Conservation (phyloP, 768 basidiomycete species). For the Suillus americanus region DNA sequence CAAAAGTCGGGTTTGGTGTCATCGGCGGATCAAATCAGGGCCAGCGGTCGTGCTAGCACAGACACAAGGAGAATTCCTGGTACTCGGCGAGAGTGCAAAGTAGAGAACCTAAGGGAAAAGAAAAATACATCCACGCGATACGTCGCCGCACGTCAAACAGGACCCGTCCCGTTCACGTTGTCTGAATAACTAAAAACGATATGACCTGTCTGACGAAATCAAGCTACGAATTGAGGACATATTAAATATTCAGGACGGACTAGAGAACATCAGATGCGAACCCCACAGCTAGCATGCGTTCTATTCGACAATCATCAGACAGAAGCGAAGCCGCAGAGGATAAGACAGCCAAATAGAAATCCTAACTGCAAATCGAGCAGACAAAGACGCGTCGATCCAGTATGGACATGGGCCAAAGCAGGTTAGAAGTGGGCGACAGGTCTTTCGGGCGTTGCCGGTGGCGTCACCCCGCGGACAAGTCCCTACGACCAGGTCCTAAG, state of each 20-base stretch:
- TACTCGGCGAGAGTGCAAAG: background rate
- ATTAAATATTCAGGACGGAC: background rate
- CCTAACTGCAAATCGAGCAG: background rate
- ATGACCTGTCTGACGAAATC: background rate
- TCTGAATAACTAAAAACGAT: background rate
- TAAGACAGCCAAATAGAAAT: background rate
- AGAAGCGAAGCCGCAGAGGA: background rate
- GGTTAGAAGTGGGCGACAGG: background rate
- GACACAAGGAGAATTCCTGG: background rate
- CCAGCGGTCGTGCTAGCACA: background rate
- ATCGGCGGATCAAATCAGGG: conserved; percentile 7
- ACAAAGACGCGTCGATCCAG: background rate
- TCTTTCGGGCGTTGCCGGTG: background rate
- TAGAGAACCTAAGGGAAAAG: background rate
- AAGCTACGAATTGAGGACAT: background rate
- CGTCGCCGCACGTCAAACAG: background rate
- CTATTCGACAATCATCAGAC: background rate
- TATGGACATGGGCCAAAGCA: background rate
- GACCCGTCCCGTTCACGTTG: background rate
- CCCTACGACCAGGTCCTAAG: no score
- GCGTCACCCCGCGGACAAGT: no score
- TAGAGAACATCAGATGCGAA: background rate
- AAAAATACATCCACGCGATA: background rate
- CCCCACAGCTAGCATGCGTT: background rate
- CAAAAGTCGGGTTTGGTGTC: conserved; percentile 53